Percentiles rank a stretch among this genome's conserved stretches.
Conservation (phyloP, 306 rosid genomes). For the Oemleria cerasiformis region DNA sequence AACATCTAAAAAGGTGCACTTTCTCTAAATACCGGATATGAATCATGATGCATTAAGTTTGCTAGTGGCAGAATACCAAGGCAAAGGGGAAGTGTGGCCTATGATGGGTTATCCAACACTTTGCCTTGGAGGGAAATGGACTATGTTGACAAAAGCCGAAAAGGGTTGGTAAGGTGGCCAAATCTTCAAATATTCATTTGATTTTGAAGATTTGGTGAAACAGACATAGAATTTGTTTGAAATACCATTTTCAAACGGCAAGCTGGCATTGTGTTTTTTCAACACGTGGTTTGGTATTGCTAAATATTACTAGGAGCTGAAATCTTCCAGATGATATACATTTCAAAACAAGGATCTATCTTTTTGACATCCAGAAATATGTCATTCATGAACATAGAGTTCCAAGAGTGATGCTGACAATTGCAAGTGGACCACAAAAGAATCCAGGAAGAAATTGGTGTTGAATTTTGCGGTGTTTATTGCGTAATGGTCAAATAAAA, state of each 20-base stretch:
- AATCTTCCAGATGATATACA: neutral
- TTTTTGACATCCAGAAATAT: neutral
- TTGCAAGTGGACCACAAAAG: neutral
- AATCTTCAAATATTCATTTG: neutral
- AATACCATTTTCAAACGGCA: constrained; percentile 1
- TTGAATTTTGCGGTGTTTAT: neutral
- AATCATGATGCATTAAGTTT: neutral
- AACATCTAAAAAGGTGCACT: neutral
- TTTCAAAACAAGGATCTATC: constrained; percentile 10
- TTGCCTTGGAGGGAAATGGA: neutral
- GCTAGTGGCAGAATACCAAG: neutral
- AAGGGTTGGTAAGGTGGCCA: neutral
- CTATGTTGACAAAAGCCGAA: neutral
- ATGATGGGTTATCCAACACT: neutral
- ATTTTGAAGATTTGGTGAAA: neutral
- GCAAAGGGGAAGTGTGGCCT: neutral
- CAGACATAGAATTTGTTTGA: neutral
- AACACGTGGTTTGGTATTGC: neutral
- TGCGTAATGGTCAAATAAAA: neutral
- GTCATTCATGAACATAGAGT: neutral
- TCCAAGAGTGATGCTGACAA: neutral
- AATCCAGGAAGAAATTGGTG: neutral
- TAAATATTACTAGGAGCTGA: neutral
- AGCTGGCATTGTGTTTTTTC: neutral
- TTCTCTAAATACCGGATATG: neutral